phyloP scores from a whole-genome alignment of 208 protist genomes.

The Lotmaria passim region DNA sequence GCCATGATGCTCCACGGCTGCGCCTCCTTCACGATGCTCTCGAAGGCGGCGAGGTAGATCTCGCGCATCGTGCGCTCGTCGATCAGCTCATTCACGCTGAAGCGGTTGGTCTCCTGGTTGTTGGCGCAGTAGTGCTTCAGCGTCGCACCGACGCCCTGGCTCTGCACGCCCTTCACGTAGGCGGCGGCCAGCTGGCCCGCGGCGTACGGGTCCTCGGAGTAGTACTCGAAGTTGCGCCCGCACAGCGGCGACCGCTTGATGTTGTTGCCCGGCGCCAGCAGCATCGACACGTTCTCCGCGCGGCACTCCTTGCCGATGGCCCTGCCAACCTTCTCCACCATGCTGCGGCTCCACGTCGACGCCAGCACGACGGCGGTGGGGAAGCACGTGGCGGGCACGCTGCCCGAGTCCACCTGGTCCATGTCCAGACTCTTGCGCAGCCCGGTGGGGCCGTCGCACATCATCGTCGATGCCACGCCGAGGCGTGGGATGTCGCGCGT shows the following conservation, averaged over 20 bases:
- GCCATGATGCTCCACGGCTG: slow-evolving; percentile 36
- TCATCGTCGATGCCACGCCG: slow-evolving; percentile 2
- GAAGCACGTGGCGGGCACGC: slow-evolving; percentile 29
- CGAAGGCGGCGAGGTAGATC: slow-evolving; percentile 52
- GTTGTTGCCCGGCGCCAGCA: slow-evolving; percentile 25
- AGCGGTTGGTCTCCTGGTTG: slow-evolving; percentile 48
- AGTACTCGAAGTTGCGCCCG: slow-evolving; percentile 59
- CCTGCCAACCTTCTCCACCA: slow-evolving; percentile 1
- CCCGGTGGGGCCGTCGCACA: slow-evolving; percentile 19
- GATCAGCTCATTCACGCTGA: slow-evolving; percentile 6
- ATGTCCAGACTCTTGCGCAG: slow-evolving; percentile 9
- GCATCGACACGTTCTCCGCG: slow-evolving; percentile 10
- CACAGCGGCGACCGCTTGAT: slow-evolving; percentile 34
- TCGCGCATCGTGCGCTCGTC: slow-evolving; percentile 51
- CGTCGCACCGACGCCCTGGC: slow-evolving; percentile 32
- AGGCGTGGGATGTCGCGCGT: slow-evolving; percentile 12
- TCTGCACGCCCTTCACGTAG: slow-evolving; percentile 38
- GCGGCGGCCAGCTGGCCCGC: slow-evolving; percentile 10
- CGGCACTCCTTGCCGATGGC: slow-evolving; percentile 23
- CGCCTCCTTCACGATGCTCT: slow-evolving; percentile 27
- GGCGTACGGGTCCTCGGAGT: slow-evolving; percentile 45
- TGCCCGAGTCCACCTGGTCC: neutral
- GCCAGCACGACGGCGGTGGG: slow-evolving; percentile 17
- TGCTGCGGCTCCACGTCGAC: slow-evolving; percentile 28
- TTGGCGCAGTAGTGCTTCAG: slow-evolving; percentile 52